A percentile compares a stretch with the other conserved stretches of the same genome.
Conservation (phyloP, 2,329 filamentous ascomycete species). For the Xylaria digitata region DNA sequence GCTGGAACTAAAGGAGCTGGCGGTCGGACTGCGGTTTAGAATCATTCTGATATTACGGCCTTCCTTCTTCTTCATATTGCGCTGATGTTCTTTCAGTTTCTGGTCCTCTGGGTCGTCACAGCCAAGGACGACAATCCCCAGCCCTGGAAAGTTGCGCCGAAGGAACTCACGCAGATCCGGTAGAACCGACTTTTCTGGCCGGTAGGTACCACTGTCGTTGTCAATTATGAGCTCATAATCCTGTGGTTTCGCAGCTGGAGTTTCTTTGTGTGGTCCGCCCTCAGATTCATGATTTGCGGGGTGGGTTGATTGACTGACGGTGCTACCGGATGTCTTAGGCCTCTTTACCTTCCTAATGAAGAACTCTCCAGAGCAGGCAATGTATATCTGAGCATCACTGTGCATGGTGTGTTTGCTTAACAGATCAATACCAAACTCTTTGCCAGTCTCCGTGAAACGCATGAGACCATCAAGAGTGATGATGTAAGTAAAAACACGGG, state of each 20-base stretch:
- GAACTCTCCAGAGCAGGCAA: slow-evolving; percentile 93
- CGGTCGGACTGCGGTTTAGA: slow-evolving; percentile 65
- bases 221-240: slow-evolving; percentile 91
- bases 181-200: slow-evolving; percentile 82
- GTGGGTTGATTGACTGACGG: slow-evolving; percentile 60
- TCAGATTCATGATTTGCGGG: slow-evolving; percentile 57
- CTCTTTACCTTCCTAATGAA: slow-evolving; percentile 78
- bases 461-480: slow-evolving; percentile 87
- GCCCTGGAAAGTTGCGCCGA: slow-evolving; percentile 77
- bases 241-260: slow-evolving; percentile 60
- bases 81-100: slow-evolving; percentile 80
- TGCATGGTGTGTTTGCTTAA: slow-evolving; percentile 98
- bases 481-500: slow-evolving; percentile 90
- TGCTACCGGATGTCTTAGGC: slow-evolving; percentile 57
- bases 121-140: slow-evolving; percentile 79
- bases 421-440: slow-evolving; percentile 93
- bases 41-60: slow-evolving; percentile 65
- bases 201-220: slow-evolving; percentile 94
- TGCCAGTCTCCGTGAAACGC: slow-evolving; percentile 94
- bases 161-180: slow-evolving; percentile 78
- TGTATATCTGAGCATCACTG: slow-evolving; percentile 89
- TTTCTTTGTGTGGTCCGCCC: slow-evolving; percentile 58
- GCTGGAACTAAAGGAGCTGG: slow-evolving; percentile 62
- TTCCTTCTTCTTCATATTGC: slow-evolving; percentile 76
- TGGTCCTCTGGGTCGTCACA: slow-evolving; percentile 81